A percentile compares a stretch with the other conserved stretches of the same genome.
These are phyloP conservation scores for Arthrobotrys sinensis DNA, from an alignment of 2,329 filamentous ascomycete species.

Conservation along the genomic window DNA sequence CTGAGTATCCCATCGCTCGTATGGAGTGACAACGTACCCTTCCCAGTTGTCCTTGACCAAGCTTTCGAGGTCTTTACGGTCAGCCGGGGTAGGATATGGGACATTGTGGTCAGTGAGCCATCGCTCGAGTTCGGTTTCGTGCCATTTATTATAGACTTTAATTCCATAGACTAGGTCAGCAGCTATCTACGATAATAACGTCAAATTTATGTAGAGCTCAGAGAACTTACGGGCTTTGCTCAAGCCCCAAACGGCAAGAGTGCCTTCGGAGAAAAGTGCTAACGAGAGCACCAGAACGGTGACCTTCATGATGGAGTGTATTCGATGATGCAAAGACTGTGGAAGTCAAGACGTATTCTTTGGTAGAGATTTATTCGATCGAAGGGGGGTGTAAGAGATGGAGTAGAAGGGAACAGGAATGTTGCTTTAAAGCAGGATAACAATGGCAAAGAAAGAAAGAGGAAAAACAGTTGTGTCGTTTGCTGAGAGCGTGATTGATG, in stretches of 20 bases:
- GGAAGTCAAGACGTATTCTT: not conserved
- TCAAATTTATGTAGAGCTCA: not conserved
- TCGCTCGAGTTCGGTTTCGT: constrained; percentile 95
- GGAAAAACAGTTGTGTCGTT: not conserved
- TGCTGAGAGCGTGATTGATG: constrained; percentile 35
- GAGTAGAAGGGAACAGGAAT: constrained; percentile 9
- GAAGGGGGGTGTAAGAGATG: constrained; percentile 7
- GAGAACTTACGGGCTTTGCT: constrained; percentile 56
- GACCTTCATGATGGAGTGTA: constrained; percentile 55
- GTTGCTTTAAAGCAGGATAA: constrained; percentile 11
- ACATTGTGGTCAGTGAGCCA: constrained; percentile 95
- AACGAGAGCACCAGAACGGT: constrained; percentile 58
- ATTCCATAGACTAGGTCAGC: constrained; percentile 8
- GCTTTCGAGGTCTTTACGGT: constrained; percentile 93
- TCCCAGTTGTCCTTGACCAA: constrained; percentile 95
- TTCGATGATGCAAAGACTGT: constrained; percentile 21
- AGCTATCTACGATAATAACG: not conserved
- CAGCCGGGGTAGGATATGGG: constrained; percentile 88
- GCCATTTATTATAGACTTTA: constrained; percentile 95
- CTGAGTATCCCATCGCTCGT: constrained; percentile 81
- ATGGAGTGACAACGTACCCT: constrained; percentile 79
- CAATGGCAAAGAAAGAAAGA: too few relatives aligned
- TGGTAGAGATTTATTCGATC: constrained; percentile 1
- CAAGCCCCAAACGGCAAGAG: constrained; percentile 58
- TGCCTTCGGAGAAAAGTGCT: constrained; percentile 51